These are phyloP conservation scores for Eutrema salsugineum DNA, from an alignment of 441 rosid species.

Conservation along the genomic window DNA sequence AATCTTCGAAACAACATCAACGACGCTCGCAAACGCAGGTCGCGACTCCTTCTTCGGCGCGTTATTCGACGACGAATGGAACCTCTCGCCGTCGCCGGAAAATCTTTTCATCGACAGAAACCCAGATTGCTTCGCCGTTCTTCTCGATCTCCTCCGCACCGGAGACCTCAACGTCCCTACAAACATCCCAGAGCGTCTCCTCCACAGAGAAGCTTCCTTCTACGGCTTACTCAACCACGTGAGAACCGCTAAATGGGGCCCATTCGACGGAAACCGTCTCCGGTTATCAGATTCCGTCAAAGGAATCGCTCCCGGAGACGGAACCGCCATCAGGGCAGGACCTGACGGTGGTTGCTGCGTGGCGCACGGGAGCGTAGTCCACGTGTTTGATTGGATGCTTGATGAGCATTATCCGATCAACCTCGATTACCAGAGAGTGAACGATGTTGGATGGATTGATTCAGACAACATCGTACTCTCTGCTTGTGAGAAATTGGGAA, in stretches of 20 bases:
- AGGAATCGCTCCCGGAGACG: slow-evolving; percentile 91
- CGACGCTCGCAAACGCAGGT: slow-evolving; percentile 90
- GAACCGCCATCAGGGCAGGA: slow-evolving; percentile 87
- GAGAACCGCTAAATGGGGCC: slow-evolving; percentile 80
- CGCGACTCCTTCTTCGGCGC: slow-evolving; percentile 85
- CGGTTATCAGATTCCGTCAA: slow-evolving; percentile 46
- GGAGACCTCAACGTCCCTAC: slow-evolving; percentile 76
- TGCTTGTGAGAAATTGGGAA: slow-evolving; percentile 78
- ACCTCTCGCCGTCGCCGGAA: slow-evolving; percentile 30
- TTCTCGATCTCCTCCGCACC: slow-evolving; percentile 95
- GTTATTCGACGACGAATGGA: slow-evolving; percentile 76
- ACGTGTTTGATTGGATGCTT: slow-evolving; percentile 83
- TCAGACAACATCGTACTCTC: slow-evolving; percentile 60
- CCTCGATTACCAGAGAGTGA: slow-evolving; percentile 85
- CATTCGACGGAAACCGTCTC: slow-evolving; percentile 79
- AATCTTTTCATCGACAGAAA: slow-evolving; percentile 74
- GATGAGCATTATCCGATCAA: slow-evolving; percentile 78
- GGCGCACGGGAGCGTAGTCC: slow-evolving; percentile 88
- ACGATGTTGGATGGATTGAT: slow-evolving; percentile 79
- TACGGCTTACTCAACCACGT: slow-evolving; percentile 82
- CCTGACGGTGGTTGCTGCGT: slow-evolving; percentile 95
- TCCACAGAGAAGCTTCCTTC: slow-evolving; percentile 74
- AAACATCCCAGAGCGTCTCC: slow-evolving; percentile 58
- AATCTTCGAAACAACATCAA: slow-evolving; percentile 79
- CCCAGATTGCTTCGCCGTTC: slow-evolving; percentile 81